Base-by-base conservation (phyloP, 2,329 filamentous ascomycete genomes). In the Aspergillus ochraceoroseus region DNA sequence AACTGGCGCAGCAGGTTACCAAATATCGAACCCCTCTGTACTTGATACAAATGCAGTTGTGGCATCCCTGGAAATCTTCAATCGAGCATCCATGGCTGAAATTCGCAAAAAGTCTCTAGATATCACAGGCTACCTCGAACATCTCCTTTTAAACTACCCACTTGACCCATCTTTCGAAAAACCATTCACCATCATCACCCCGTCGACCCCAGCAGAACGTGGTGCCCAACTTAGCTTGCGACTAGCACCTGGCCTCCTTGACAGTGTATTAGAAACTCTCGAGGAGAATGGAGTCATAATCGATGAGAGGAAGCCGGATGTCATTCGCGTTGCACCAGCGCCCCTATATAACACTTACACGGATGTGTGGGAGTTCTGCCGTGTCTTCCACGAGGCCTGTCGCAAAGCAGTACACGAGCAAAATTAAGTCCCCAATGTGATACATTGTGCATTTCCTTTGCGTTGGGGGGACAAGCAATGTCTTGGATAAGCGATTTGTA, bases 241-340 rank as follows among this genome's bases (percentile, higher is more conserved):
- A 35, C 70, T 94, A 12, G 67, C 74, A 12, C 72, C 77, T 1
- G 86, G 83, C 0, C 57, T 92, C 36, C 65, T 94, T 40, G 85
- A 90, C n/a, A 59, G 59, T 5, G 78, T 94, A 2, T 73, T 79
- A 44, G 67, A 70, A 29, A 73, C 72, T 18, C 62, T 95, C 18
- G 78, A 85, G 52, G 73, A 77, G 8, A 74, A 77, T 1, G 85
- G 83, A 1, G 80, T 92, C 2, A 76, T 94, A 1, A 80, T 85
- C 25, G 88, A 95, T 59, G 85, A 92, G 72, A 73, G 88, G 44
- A 86, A 85, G 62, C 88, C 89, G 1, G 82, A 89, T 58, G 88
- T 95, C 11, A 82, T 95, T 35, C 73, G 88, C 1, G 80, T 94
- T 1, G 87, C 88, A 2, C 88, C 89, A 1, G 83, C 85, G 28